Conservation (phyloP, 306 rosid genomes). For the Vigna nakashimae region DNA sequence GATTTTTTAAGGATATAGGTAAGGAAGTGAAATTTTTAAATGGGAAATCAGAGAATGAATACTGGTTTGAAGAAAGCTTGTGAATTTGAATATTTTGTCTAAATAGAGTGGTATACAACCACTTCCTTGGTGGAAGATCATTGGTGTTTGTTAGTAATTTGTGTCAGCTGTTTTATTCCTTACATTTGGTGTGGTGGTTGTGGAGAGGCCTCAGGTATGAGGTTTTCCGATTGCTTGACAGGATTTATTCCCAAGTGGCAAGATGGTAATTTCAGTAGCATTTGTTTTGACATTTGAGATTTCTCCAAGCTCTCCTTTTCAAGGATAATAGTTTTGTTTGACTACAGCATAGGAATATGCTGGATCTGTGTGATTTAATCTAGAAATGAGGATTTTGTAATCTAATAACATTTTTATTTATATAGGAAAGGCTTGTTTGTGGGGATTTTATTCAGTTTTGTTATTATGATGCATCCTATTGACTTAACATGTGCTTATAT, state of each 20-base stretch:
- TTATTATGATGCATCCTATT: slow-evolving; percentile 13
- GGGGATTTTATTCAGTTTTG: slow-evolving; percentile 13
- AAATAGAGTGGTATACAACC: slow-evolving; percentile 12
- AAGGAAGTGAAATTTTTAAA: neutral
- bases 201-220: slow-evolving; percentile 16
- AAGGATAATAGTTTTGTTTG: slow-evolving; percentile 28
- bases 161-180: neutral
- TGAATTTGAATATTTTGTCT: slow-evolving; percentile 6
- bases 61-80: slow-evolving; percentile 19
- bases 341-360: slow-evolving; percentile 19
- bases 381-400: slow-evolving; percentile 17
- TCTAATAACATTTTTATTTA: slow-evolving; percentile 18
- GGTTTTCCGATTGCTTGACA: slow-evolving; percentile 17
- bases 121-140: slow-evolving; percentile 21
- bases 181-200: slow-evolving; percentile 1
- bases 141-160: neutral
- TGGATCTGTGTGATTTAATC: slow-evolving; percentile 11
- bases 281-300: slow-evolving; percentile 17
- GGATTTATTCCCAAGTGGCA: slow-evolving; percentile 24
- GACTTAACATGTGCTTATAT: slow-evolving; percentile 12
- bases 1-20: slow-evolving; percentile 18
- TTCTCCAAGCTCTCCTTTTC: neutral
- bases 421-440: slow-evolving; percentile 30
- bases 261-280: slow-evolving; percentile 22
- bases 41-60: slow-evolving; percentile 33